These are phyloP conservation scores for Auriscalpium microsporum DNA, from an alignment of 768 basidiomycete genomes.

Conservation along the genomic window DNA sequence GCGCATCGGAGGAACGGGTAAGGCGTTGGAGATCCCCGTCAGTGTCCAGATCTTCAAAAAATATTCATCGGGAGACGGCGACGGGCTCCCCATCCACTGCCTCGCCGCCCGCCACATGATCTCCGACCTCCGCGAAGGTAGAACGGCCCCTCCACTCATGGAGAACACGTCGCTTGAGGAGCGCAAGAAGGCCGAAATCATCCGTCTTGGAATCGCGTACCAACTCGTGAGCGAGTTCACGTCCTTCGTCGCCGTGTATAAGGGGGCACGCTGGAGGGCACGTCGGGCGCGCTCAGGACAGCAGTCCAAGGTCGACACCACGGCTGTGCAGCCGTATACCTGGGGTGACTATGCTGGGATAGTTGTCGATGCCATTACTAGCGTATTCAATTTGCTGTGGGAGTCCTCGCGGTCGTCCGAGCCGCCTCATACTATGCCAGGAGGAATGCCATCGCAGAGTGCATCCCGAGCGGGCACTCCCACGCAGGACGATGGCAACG, in stretches of 20 bases:
- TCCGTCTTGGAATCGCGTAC: constrained; percentile 43
- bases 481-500: neutral
- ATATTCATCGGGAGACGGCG: neutral
- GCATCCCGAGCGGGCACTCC: neutral
- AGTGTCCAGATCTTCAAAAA: constrained; percentile 20
- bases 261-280: constrained; percentile 11
- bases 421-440: neutral
- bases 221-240: constrained; percentile 45
- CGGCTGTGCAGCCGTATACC: neutral
- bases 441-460: neutral
- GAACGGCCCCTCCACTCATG: neutral
- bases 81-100: constrained; percentile 34
- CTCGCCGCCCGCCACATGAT: constrained; percentile 48
- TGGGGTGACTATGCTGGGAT: neutral
- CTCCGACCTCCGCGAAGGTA: constrained; percentile 36
- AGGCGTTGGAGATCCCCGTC: constrained; percentile 14
- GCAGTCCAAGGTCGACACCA: neutral
- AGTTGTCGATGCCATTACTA: neutral
- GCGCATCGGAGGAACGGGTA: constrained; percentile 19
- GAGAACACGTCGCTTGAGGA: constrained; percentile 23
- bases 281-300: neutral
- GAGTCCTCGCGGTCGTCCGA: neutral
- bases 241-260: constrained; percentile 49
- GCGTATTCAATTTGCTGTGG: neutral
- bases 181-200: constrained; percentile 35